Conservation (phyloP, 2,329 filamentous ascomycete genomes). For the Apiospora koreana region DNA sequence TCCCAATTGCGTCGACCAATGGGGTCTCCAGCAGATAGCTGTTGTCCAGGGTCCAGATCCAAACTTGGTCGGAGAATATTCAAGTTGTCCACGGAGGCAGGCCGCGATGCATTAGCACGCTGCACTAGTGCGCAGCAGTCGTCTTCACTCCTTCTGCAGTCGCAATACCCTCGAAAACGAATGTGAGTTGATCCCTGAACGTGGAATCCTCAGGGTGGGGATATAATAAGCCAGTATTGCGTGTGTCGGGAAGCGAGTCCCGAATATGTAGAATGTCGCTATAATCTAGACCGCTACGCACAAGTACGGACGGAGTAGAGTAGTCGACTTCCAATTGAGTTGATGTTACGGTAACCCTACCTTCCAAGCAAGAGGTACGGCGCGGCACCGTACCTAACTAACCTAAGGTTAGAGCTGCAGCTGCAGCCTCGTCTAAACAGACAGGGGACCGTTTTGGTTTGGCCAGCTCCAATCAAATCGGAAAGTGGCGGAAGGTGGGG, state of each 20-base stretch:
- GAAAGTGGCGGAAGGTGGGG: background rate
- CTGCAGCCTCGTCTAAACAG: background rate
- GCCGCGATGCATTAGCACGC: slow-evolving; percentile 6
- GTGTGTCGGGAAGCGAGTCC: background rate
- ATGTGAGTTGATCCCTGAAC: slow-evolving; percentile 2
- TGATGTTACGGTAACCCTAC: background rate
- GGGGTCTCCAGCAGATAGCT: background rate
- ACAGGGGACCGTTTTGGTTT: background rate
- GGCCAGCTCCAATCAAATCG: background rate
- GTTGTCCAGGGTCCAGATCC: background rate
- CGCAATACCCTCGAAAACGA: background rate
- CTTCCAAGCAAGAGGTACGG: background rate
- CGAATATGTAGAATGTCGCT: background rate
- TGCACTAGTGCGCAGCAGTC: background rate
- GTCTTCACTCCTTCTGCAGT: background rate
- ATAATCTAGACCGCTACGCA: background rate
- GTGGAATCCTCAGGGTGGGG: background rate
- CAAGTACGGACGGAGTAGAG: too few species aligned
- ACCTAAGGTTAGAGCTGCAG: background rate
- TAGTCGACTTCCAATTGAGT: background rate
- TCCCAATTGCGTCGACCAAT: background rate
- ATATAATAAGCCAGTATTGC: background rate
- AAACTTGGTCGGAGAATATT: background rate
- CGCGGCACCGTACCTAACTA: background rate
- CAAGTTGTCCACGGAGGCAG: background rate